Evolutionary conservation across 1,284 basidiomycete species (phyloP).

Genomic region (Puccinia hordei): DNA sequence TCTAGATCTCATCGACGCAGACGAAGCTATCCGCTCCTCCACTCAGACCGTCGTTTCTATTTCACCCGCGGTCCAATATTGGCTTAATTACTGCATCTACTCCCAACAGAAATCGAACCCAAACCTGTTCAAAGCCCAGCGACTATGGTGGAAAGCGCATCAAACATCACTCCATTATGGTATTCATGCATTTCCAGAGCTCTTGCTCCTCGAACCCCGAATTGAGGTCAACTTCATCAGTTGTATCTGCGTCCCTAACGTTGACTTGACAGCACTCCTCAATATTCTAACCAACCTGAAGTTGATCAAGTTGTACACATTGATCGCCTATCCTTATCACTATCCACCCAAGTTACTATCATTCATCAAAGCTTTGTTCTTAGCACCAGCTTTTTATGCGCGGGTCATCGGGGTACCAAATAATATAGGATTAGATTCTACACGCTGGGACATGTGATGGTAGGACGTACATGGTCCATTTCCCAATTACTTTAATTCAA

Average conservation of each 20-base stretch:
- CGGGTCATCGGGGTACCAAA: constrained; percentile 1
- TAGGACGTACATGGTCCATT: neutral
- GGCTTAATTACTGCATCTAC: constrained; percentile 13
- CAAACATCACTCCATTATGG: constrained; percentile 33
- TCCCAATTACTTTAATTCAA: neutral
- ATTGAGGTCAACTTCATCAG: constrained; percentile 33
- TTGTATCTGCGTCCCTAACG: constrained; percentile 19
- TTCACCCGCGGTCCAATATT: constrained; percentile 23
- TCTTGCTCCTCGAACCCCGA: constrained; percentile 14
- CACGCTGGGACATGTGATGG: constrained; percentile 24
- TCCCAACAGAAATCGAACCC: neutral
- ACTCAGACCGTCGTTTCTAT: neutral
- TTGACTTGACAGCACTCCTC: constrained; percentile 4
- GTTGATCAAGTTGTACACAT: constrained; percentile 35
- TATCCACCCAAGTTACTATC: constrained; percentile 6
- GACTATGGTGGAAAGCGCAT: constrained; percentile 31
- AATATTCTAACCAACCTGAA: constrained; percentile 31
- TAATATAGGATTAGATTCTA: constrained; percentile 34
- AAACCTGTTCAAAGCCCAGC: constrained; percentile 3
- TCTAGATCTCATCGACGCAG: constrained; percentile 34
- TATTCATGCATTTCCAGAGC: constrained; percentile 15
- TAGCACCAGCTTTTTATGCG: constrained; percentile 24
- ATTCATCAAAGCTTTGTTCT: constrained; percentile 10
- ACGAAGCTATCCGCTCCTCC: constrained; percentile 3
- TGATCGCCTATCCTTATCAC: constrained; percentile 9